phyloP scores from a whole-genome alignment of 2,329 filamentous ascomycete species.

The Talaromyces pinophilus region DNA sequence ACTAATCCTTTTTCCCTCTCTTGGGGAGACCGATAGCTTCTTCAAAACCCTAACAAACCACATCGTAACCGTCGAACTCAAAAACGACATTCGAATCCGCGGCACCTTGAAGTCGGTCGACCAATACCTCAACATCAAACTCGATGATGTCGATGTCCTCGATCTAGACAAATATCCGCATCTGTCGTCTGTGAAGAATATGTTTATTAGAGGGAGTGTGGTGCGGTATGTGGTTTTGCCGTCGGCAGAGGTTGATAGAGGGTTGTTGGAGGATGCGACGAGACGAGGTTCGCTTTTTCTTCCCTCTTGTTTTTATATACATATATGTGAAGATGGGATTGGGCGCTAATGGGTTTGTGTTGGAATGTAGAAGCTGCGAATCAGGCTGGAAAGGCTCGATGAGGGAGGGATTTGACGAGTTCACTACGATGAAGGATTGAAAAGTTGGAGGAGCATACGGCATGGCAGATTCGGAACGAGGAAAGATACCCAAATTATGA shows the following conservation, averaged over 20 bases:
- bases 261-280: conserved; percentile 86
- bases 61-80: conserved; percentile 96
- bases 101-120: conserved; percentile 96
- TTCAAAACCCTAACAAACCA: conserved; percentile 99
- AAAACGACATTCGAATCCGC: conserved; percentile 97
- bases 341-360: background rate
- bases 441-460: background rate
- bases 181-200: conserved; percentile 86
- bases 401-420: conserved; percentile 21
- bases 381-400: conserved; percentile 53
- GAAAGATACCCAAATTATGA: background rate
- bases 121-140: conserved; percentile 98
- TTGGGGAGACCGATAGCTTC: conserved; percentile 74
- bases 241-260: conserved; percentile 77
- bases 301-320: background rate
- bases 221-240: conserved; percentile 91
- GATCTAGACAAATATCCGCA: conserved; percentile 96
- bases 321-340: background rate
- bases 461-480: background rate
- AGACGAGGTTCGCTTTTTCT: conserved; percentile 65
- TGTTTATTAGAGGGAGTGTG: conserved; percentile 91
- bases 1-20: background rate
- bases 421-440: background rate
- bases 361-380: conserved; percentile 50
- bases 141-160: conserved; percentile 90